A percentile compares a stretch with the other conserved stretches of the same genome.
Conservation (phyloP, 176 grass and related monocot species). For the Oryza meyeriana region DNA sequence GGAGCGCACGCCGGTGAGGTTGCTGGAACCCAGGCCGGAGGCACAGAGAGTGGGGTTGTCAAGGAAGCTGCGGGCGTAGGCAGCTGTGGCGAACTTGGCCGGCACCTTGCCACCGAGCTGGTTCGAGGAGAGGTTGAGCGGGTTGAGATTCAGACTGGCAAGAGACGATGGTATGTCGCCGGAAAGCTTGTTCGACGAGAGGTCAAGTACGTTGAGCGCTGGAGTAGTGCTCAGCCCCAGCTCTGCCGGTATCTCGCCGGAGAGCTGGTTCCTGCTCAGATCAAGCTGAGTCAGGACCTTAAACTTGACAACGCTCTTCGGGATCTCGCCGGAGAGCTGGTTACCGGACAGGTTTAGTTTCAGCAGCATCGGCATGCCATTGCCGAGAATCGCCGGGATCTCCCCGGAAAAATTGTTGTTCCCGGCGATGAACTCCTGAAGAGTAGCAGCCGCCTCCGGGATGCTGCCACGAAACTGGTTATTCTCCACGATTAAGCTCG, state of each 20-base stretch:
- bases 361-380: conserved; percentile 37
- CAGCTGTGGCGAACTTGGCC: conserved; percentile 16
- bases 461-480: conserved; percentile 55
- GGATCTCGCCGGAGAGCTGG: conserved; percentile 52
- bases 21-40: neutral
- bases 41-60: conserved; percentile 72
- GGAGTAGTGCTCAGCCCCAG: conserved; percentile 49
- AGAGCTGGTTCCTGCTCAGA: conserved; percentile 54
- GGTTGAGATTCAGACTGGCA: conserved; percentile 16
- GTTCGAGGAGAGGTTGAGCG: conserved; percentile 86
- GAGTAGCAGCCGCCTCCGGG: conserved; percentile 9
- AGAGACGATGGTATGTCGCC: conserved; percentile 56
- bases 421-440: conserved; percentile 31
- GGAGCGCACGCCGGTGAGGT: conserved; percentile 38
- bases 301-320: conserved; percentile 32
- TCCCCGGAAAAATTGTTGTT: conserved; percentile 61
- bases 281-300: conserved; percentile 28
- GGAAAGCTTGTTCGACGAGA: conserved; percentile 72
- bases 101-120: conserved; percentile 64
- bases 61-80: conserved; percentile 64
- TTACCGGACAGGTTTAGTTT: conserved; percentile 49
- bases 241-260: conserved; percentile 54
- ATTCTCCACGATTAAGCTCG: conserved; percentile 32
- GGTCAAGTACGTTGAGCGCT: conserved; percentile 55
- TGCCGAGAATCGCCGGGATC: conserved; percentile 36